Percentiles rank a stretch among this genome's conserved stretches.
Evolutionary conservation across 2,329 filamentous ascomycete genomes (phyloP).

Genomic region (Diaporthe amygdali): DNA sequence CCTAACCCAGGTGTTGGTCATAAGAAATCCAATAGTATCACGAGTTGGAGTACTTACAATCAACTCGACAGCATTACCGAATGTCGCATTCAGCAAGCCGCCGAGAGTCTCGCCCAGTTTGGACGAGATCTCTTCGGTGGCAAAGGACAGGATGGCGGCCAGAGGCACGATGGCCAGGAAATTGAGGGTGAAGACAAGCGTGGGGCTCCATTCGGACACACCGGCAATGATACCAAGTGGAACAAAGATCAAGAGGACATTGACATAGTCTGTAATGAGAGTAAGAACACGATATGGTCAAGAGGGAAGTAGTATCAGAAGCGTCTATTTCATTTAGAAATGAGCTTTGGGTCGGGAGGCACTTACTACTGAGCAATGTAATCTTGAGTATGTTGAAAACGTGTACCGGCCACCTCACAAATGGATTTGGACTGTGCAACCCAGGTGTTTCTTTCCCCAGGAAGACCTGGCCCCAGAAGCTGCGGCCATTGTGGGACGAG

Average conservation of each 20-base stretch:
- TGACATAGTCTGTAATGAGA: constrained; percentile 58
- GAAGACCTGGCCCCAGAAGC: constrained; percentile 45
- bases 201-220: constrained; percentile 64
- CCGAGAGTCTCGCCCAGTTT: constrained; percentile 77
- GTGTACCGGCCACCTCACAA: constrained; percentile 52
- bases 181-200: constrained; percentile 76
- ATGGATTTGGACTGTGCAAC: constrained; percentile 50
- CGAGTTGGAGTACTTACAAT: constrained; percentile 59
- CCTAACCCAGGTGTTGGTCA: constrained; percentile 51
- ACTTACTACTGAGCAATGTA: constrained; percentile 64
- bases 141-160: constrained; percentile 75
- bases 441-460: constrained; percentile 59
- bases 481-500: constrained; percentile 26
- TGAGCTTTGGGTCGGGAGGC: neutral
- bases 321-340: neutral
- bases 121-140: constrained; percentile 76
- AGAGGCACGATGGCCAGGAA: constrained; percentile 82
- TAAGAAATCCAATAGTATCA: constrained; percentile 19
- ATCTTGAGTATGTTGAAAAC: constrained; percentile 62
- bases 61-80: constrained; percentile 80
- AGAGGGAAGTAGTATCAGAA: neutral
- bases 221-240: constrained; percentile 75
- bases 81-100: constrained; percentile 77
- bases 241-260: constrained; percentile 75
- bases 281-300: constrained; percentile 16